Evolutionary conservation across 768 basidiomycete genomes (phyloP), one percentile per base, ranked within the genome.

Genomic region (Hydnum rufescens): DNA sequence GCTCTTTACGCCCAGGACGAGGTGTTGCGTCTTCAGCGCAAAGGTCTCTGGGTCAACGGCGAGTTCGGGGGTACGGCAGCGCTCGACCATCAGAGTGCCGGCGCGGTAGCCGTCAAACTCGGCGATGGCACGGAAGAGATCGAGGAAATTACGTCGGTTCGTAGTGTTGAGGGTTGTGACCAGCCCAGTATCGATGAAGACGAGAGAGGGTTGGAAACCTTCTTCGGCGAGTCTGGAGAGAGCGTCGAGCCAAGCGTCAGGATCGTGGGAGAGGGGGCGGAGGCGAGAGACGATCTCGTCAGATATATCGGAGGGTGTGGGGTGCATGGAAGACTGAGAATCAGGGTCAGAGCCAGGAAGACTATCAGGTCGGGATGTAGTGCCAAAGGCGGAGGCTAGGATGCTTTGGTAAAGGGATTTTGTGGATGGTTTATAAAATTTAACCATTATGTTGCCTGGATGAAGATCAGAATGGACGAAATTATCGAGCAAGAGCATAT

Each of bases 401-500:
- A 88, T 66, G 58, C 74, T 76, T 57, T 70, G 66, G 39, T 87
- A 64, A 44, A 86, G 68, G 58, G 77, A 70, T 42, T 69, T 65
- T 0, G 86, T 82, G 0, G 77, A 74, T 5, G 82, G 75, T 63
- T 84, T 86, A 61, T 77, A 81, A 68, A 97, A 97, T 63, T 93
- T 95, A 69, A 99, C 77, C 80, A 95, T 85, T 65, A 96, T 92
- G 64, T 97, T 97, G 29, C 93, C 93, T 2, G 86, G 83, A 63
- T 87, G 86, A 22, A 88, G 74, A 62, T 88, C 86, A 3, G 84
- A 73, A 63, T 97, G 95, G 5, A 93, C 89, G 65, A 95, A 99
- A 65, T 99, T 97, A 65, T 99, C 95, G 43, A 99, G 70, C 1
- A 99, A 70, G 19, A 99, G 76, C 95, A 99, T 99, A 67, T 96